Evolutionary conservation across 306 rosid genomes (phyloP).

Genomic region (Cicer pinnatifidum): DNA sequence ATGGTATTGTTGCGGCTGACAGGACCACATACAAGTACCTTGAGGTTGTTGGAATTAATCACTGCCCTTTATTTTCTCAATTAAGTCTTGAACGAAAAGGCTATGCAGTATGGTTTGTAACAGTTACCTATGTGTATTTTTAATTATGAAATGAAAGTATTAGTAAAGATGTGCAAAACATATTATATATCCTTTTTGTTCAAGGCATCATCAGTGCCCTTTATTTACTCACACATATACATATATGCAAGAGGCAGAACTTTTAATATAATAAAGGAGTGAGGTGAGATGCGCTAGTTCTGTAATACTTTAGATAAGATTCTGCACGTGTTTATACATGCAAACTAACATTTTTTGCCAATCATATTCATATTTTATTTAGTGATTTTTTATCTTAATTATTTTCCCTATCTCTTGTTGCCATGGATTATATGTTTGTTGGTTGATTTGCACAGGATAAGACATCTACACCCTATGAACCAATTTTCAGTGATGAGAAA

Average conservation of each 20-base stretch:
- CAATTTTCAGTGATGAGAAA: conserved; percentile 52
- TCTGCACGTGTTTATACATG: not conserved
- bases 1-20: conserved; percentile 81
- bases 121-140: too few relatives aligned
- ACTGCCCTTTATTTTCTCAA: conserved; percentile 1
- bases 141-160: too few relatives aligned
- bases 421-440: conserved; percentile 2
- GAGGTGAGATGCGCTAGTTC: not conserved
- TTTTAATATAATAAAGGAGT: not conserved
- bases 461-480: conserved; percentile 50
- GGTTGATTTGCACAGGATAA: conserved; percentile 43
- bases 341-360: not conserved
- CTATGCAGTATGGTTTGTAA: too few relatives aligned
- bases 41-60: conserved; percentile 59
- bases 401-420: conserved; percentile 6
- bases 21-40: conserved; percentile 76
- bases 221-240: not conserved
- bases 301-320: conserved; percentile 29
- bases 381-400: not conserved
- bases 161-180: too few relatives aligned
- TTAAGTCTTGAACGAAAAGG: too few relatives aligned
- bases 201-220: conserved; percentile 4
- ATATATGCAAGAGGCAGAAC: not conserved
- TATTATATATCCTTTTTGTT: too few relatives aligned
- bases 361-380: not conserved